Conservation (phyloP, 1,139 yeast genomes). For the Pichia sp. region DNA sequence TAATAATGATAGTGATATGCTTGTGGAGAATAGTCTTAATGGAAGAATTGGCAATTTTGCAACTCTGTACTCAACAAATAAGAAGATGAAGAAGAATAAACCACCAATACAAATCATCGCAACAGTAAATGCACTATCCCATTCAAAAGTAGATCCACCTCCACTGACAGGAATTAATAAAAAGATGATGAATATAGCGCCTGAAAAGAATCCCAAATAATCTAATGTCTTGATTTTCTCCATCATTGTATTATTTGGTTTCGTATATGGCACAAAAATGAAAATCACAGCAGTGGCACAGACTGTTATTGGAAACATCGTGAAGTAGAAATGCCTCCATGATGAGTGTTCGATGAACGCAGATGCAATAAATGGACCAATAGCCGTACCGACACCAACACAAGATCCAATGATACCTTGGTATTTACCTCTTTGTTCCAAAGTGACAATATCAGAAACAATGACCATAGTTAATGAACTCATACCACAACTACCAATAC, state of each 20-base stretch:
- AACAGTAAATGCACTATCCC: conserved; percentile 52
- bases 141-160: conserved; percentile 49
- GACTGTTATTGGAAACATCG: conserved; percentile 41
- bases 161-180: conserved; percentile 51
- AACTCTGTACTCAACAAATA: conserved; percentile 48
- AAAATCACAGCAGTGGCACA: conserved; percentile 8
- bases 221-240: conserved; percentile 41
- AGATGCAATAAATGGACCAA: conserved; percentile 59
- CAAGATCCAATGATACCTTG: conserved; percentile 46
- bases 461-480: conserved; percentile 45
- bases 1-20: conserved; percentile 40
- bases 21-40: conserved; percentile 40
- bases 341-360: conserved; percentile 41
- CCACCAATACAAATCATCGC: conserved; percentile 47
- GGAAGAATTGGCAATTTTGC: conserved; percentile 58
- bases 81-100: conserved; percentile 38
- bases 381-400: conserved; percentile 52
- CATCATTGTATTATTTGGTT: conserved; percentile 1
- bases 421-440: conserved; percentile 47
- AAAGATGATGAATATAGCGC: conserved; percentile 44
- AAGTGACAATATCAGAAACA: conserved; percentile 48
- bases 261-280: conserved; percentile 14
- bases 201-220: conserved; percentile 46
- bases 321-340: conserved; percentile 51
- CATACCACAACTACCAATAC: conserved; percentile 53